Base-by-base conservation (phyloP, 192 early-diverging fungal species). In the Coemansia sp. region DNA sequence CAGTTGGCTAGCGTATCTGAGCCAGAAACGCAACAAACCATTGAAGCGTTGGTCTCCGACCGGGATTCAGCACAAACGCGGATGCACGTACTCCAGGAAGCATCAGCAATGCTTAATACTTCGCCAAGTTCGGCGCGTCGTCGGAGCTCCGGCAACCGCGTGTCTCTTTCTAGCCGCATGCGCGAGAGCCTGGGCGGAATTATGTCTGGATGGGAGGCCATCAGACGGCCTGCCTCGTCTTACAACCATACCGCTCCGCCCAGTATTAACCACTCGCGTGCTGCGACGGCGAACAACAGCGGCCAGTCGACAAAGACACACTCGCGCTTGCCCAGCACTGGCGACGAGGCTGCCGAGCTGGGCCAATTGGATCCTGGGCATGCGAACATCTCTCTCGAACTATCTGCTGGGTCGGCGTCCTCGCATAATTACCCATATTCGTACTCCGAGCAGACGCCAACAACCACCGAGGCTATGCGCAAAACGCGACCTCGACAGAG, bases 81-180 rank as follows among this genome's bases (percentile, higher is more conserved):
- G 53, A 31, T 31, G 14, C 53, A 31, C 2, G 25, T 31, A 28
- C 53, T 14, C 4, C 48, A 26, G 25, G 48, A 5, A 5, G 3
- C 28, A 9, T 16, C n/a, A 9, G 53, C 35, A 9, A 41, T 34
- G 36, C 68, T 25, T 31, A 61, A 48, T 28, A 34, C 35, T 14
- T 60, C 52, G 36, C 64, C 31, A 14, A 33, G 63, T 25, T 39
- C 61, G 7, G 48, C 31, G 14, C 76, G 64, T 13, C 71, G 52
- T 6, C 58, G 38, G 31, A 66, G 68, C 33, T 31, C 64, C 0
- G 70, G 70, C 0, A 43, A 68, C 16, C 65, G 79, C 3, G 52
- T 38, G 33, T 76, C 79, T 3, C 62, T 82, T 36, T 68, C 79
- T n/a, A 76, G 74, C 38, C 79, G 79, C 47, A 72, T 82, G 74